These are phyloP conservation scores for Astrothelium macrocarpum DNA, from an alignment of 495 filamentous ascomycete species.

Conservation along the genomic window DNA sequence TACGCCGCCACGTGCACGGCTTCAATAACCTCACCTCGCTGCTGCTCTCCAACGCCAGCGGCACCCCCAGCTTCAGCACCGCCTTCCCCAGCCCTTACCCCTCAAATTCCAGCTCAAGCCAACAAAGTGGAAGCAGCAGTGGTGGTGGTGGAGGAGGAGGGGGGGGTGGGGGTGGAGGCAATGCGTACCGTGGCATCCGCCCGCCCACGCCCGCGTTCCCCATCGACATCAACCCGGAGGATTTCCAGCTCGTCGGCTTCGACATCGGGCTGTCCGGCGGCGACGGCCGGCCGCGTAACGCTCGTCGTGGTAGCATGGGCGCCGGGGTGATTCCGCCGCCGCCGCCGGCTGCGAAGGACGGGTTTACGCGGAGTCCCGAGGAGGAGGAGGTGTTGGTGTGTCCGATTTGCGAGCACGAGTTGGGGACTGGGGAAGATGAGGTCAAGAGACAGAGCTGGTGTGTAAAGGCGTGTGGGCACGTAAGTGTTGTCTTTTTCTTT, in stretches of 20 bases:
- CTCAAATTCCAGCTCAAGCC: conserved; percentile 7
- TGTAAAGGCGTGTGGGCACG: conserved; percentile 65
- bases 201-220: neutral
- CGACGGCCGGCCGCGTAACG: neutral
- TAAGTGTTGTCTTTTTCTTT: conserved; percentile 35
- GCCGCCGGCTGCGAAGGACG: conserved; percentile 46
- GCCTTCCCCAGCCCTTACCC: neutral
- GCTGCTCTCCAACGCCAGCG: neutral
- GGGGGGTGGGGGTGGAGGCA: neutral
- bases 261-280: conserved; percentile 16
- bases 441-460: conserved; percentile 62
- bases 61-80: neutral
- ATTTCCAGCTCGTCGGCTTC: conserved; percentile 17
- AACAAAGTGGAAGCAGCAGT: too few species aligned
- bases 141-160: neutral
- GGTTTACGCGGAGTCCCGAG: conserved; percentile 54
- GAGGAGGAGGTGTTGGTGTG: conserved; percentile 60
- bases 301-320: neutral
- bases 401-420: conserved; percentile 60
- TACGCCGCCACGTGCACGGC: neutral
- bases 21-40: neutral
- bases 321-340: conserved; percentile 28
- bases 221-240: conserved; percentile 10
- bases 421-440: conserved; percentile 50
- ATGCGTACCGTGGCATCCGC: neutral